Evolutionary conservation across 768 basidiomycete genomes (phyloP).

Genomic region (Collybia mongolica): DNA sequence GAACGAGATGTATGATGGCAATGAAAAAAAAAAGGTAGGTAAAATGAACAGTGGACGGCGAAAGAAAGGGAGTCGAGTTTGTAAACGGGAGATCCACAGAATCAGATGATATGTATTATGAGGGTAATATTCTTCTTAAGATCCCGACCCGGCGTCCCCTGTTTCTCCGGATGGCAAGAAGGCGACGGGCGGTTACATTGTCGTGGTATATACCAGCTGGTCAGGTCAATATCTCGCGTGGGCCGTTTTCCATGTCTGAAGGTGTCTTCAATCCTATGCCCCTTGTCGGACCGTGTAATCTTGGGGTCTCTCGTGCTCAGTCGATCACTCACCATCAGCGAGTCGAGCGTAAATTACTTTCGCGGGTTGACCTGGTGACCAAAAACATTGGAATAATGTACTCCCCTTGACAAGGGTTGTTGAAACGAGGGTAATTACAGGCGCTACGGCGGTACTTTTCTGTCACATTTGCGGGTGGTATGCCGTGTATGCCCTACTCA

Average conservation of each 20-base stretch:
- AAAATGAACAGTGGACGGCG: background rate
- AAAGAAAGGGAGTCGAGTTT: too few species aligned
- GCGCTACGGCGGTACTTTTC: too few species aligned
- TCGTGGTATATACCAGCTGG: background rate
- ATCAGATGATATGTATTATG: background rate
- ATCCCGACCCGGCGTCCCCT: background rate
- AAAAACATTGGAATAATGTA: conserved; percentile 6
- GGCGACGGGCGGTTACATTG: background rate
- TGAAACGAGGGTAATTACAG: conserved; percentile 11
- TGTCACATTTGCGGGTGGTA: too few species aligned
- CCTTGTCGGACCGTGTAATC: background rate
- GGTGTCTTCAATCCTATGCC: too few species aligned
- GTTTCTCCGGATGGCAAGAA: background rate
- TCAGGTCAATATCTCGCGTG: too few species aligned
- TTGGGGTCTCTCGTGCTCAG: conserved; percentile 4
- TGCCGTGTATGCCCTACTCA: too few species aligned
- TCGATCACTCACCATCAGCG: background rate
- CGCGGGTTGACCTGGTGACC: conserved; percentile 14
- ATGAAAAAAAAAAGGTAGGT: conserved; percentile 4
- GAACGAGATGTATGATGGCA: background rate
- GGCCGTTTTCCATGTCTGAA: too few species aligned
- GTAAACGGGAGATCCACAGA: too few species aligned
- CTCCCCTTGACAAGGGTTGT: conserved; percentile 9
- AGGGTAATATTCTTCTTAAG: background rate
- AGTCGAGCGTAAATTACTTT: conserved; percentile 5